Evolutionary conservation across 352 stramenopile species (phyloP), one percentile per base, ranked within the genome.

Genomic region (Halophytophthora batemanensis): DNA sequence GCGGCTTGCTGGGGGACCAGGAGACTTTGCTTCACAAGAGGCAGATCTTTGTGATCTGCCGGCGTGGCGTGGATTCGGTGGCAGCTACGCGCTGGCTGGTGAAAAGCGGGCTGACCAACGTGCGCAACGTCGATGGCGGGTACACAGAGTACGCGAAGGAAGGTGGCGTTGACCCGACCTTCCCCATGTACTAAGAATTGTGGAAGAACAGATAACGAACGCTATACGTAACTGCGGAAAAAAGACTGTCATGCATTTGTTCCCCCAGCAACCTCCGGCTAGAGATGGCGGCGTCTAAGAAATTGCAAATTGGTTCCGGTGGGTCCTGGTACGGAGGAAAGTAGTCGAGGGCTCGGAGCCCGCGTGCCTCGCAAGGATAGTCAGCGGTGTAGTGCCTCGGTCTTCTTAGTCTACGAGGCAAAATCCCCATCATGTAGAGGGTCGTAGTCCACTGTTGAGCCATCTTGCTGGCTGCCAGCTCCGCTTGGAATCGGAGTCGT

Each of bases 1-100:
- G n/a, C n/a, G n/a, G n/a, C n/a, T n/a, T n/a, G n/a, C 14, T 14
- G 19, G 21, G 23, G 15, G 23, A 59, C 3, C 21, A 51, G 23
- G 15, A 6, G n/a, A 10, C 13, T 14, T 10, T 31, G 19, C 17
- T 1, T 6, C 14, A 19, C 3, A 57, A 56, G 15, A 48, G 15
- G 50, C 60, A 7, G 4, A 43, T 45, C 4, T 77, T 84, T 34
- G 82, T 94, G 25, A 87, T 94, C 34, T 94, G 84, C 43, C 76
- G 82, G n/a, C 82, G 84, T 25, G 84, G 84, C 7, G 61, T 93
- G 6, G 82, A 91, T 45, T 94, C 82, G 8, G 61, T 82, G 4
- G 61, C 60, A 7, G 76, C 78, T 13, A 82, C 80, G 11, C 45
- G 65, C 36, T 86, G 77, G 74, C 50, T 94, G n/a, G 10, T 87